phyloP scores from a whole-genome alignment of 129 eudicot species.

The Chrysanthemum makinoi region DNA sequence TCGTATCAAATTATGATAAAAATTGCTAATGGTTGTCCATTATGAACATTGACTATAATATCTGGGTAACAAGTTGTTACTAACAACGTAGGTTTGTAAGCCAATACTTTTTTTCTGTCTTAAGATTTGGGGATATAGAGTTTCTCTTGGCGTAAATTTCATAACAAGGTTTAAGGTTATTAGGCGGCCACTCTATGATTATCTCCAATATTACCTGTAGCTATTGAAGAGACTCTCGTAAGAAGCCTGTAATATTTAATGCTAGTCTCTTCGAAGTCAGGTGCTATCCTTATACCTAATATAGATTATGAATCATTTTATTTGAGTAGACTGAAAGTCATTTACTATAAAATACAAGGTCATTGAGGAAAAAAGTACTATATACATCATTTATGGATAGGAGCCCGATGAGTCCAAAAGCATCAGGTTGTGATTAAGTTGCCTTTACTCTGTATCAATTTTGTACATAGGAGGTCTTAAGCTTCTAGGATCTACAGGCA shows the following conservation, averaged over 20 bases:
- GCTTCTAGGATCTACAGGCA: constrained; percentile 7
- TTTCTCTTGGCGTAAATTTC: background rate
- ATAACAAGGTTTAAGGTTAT: background rate
- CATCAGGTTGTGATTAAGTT: too few relatives aligned
- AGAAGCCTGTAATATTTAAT: background rate
- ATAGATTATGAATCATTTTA: background rate
- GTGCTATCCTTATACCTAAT: background rate
- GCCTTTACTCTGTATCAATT: background rate
- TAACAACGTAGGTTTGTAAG: background rate
- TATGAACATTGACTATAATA: background rate
- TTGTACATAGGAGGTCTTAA: constrained; percentile 15
- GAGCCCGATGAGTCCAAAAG: background rate
- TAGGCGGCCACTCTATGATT: background rate
- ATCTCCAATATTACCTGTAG: background rate
- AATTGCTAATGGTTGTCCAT: background rate
- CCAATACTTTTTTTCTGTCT: background rate
- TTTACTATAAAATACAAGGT: background rate
- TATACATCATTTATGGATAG: background rate
- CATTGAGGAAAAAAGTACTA: background rate
- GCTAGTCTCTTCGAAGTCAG: background rate
- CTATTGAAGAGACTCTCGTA: background rate
- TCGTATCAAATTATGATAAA: background rate
- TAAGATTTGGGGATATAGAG: background rate
- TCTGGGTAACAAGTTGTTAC: background rate
- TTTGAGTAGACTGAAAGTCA: background rate